These are phyloP conservation scores for Mycena belliarum DNA, from an alignment of 768 basidiomycete genomes.

Conservation along the genomic window DNA sequence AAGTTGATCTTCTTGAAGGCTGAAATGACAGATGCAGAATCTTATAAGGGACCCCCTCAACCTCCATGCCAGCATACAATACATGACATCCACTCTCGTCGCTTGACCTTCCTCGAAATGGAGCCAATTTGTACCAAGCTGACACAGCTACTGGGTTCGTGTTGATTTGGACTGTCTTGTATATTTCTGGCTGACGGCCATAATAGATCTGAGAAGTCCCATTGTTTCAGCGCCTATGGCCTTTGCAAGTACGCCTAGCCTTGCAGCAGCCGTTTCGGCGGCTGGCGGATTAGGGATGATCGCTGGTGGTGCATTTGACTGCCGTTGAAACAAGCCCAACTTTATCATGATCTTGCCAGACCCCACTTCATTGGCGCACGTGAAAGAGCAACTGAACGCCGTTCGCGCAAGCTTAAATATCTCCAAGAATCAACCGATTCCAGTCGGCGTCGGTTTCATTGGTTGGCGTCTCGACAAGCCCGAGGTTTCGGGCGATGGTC, in stretches of 20 bases:
- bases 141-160: no score
- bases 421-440: conserved; percentile 35
- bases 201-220: conserved; percentile 47
- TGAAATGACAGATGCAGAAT: no score
- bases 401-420: conserved; percentile 37
- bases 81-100: no score
- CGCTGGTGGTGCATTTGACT: conserved; percentile 41
- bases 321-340: background rate
- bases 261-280: conserved; percentile 45
- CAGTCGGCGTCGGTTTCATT: conserved; percentile 59
- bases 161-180: no score
- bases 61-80: no score
- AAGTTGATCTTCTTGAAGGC: no score
- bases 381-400: conserved; percentile 41
- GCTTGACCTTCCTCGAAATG: no score
- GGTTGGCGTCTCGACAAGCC: conserved; percentile 56
- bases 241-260: conserved; percentile 28
- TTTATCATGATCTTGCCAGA: conserved; percentile 32
- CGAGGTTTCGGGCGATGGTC: conserved; percentile 31
- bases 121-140: no score
- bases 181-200: no score
- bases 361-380: conserved; percentile 32
- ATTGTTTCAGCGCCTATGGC: conserved; percentile 61
- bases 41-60: no score
- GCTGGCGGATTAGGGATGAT: conserved; percentile 63